Base-by-base conservation (phyloP, 2,329 filamentous ascomycete species). In the Fusarium irregulare region DNA sequence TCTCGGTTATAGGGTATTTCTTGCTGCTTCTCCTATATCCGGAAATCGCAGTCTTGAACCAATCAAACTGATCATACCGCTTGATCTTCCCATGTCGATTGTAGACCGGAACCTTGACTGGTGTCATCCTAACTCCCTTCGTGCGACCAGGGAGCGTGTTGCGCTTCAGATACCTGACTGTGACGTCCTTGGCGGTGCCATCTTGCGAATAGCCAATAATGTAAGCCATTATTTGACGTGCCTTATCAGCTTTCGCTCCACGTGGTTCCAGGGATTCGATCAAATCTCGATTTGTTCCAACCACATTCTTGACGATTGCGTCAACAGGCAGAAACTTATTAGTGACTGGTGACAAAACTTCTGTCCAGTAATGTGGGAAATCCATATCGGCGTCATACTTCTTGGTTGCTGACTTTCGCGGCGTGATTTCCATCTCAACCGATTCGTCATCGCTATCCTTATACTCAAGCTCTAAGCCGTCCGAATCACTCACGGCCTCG, bases 171-270 rank as follows among this genome's bases (percentile, higher is more conserved):
- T 99, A 99, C 28, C 96, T 88, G 13, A 96, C 90, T 0, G 96
- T 99, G 18, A 99, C 92, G 77, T 99, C 96, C 78, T 98, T 98
- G 14, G 93, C 94, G 0, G 93, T 94, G 4, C 93, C 93, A 76
- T 98, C 94, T 5, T 88, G 81, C 1, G 92, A 93, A 79, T 92
- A 93, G 0, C 92, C 94, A 21, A 98, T 84, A 4, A 97, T 87
- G 75, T 99, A 99, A 47, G 93, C 92, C 75, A 97, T 93, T 14
- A 97, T 89, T 78, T 98, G 95, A 73, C 93, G 95, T 0, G 92
- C 89, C 74, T 92, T 93, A 34, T 97, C 93, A 1, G 94, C 93
- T 76, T 92, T 93, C 37, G 85, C 87, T 8, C 95, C 94, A 16
- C 93, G 90, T 16, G 94, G 93, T 74, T 98, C 94, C 55, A 98